Evolutionary conservation across 2,329 filamentous ascomycete species (phyloP).

Genomic region (Aspergillus chevalieri): DNA sequence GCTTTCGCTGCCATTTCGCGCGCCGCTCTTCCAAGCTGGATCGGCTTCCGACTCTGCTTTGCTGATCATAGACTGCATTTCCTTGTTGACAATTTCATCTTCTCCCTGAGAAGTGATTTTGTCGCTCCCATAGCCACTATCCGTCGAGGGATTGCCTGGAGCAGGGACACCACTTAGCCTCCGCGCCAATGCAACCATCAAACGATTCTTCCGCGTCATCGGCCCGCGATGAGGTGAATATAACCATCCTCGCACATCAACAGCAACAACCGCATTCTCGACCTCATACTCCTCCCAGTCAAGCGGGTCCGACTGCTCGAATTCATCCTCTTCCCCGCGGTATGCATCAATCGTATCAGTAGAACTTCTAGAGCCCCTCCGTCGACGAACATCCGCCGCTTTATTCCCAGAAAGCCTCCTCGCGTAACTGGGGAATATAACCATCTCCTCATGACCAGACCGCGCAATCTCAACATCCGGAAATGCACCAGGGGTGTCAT

Average conservation of each 20-base stretch:
- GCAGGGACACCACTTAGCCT: conserved; percentile 81
- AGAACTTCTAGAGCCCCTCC: conserved; percentile 18
- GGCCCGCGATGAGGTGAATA: conserved; percentile 80
- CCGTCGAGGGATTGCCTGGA: conserved; percentile 40
- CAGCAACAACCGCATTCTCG: conserved; percentile 79
- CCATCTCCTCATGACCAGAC: conserved; percentile 81
- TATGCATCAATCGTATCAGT: conserved; percentile 33
- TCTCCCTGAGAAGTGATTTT: conserved; percentile 42
- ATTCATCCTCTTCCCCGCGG: conserved; percentile 39
- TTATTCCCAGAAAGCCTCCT: conserved; percentile 58
- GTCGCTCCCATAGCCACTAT: conserved; percentile 25
- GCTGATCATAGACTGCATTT: conserved; percentile 70
- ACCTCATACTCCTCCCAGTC: conserved; percentile 78
- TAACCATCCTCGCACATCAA: conserved; percentile 93
- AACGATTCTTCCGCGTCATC: conserved; percentile 77
- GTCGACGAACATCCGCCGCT: conserved; percentile 12
- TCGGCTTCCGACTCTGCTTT: conserved; percentile 66
- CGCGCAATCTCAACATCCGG: conserved; percentile 76
- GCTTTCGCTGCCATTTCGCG: conserved; percentile 33
- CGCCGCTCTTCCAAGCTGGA: conserved; percentile 63
- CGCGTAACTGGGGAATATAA: conserved; percentile 91
- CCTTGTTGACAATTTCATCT: conserved; percentile 62
- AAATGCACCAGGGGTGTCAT: conserved; percentile 66
- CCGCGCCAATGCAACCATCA: conserved; percentile 79
- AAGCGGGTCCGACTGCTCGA: conserved; percentile 64